Evolutionary conservation across 1,284 basidiomycete genomes (phyloP), one percentile per base, ranked within the genome.

Genomic region (Cutaneotrichosporon dermatis): DNA sequence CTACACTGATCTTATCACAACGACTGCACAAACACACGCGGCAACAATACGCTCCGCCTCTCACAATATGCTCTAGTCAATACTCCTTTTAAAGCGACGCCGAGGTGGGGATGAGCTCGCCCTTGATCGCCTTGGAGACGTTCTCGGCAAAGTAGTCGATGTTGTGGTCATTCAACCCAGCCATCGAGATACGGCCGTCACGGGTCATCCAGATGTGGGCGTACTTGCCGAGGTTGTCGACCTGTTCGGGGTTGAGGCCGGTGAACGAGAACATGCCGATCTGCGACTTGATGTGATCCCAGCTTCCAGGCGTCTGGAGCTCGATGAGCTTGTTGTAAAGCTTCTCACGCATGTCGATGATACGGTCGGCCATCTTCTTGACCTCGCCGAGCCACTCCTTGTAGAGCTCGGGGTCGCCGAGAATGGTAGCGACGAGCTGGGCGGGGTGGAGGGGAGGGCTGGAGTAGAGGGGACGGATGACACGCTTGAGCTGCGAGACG

Each of bases 401-500:
- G 78, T 92, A 93, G 54, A 98, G 83, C 59, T 84, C 83, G n/a
- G 82, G 79, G 66, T 88, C 84, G 66, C 86, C 86, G 46, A 97
- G 81, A 69, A 96, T 92, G 46, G 88, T 83, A 72, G 83, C 86
- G 61, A 93, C 95, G 67, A 99, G 88, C 58, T 89, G 85, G 45
- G 96, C 95, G 69, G 58, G 60, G 60, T 99, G 92, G 50, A 94
- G 80, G 15, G 96, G 95, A 56, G 95, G 96, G 84, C 97, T 98
- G 60, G 95, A 99, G 83, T 99, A 99, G 85, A 98, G 87, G 43
- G 95, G 96, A 39, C 96, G 89, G 66, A 99, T 89, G 69, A 97
- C 82, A 70, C 98, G 96, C 84, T 97, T 97, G 74, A 94, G 79
- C 80, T 98, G 96, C 76, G 88, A 91, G 78, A 92, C 88, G 54